Evolutionary conservation across 1,139 yeast genomes (phyloP), one percentile per base, ranked within the genome.

Genomic region (Taphrina betulina): DNA sequence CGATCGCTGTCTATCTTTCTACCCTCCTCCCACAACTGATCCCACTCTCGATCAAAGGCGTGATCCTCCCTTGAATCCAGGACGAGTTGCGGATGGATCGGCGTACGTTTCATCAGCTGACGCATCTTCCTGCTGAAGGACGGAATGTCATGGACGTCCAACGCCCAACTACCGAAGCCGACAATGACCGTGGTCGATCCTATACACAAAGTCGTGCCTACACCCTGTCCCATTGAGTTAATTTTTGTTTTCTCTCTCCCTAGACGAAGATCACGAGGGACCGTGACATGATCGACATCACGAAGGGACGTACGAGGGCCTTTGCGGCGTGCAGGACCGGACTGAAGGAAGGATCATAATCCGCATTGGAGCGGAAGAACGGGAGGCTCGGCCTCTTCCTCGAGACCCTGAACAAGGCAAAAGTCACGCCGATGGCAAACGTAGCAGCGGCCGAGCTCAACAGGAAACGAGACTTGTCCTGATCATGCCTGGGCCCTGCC

Each of bases 321-420:
- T 50, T 41, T 7, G 54, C 54, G 12, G 54, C 54, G 20, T 50
- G 54, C n/a, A 50, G 23, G 40, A 50, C 54, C 3, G 54, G 54
- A 17, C 46, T 50, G 28, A 50, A 50, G 46, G 7, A 2, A 4
- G 46, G 54, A 40, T 50, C 54, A 31, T 31, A 34, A 16, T 14
- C 40, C 2, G 24, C 31, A 33, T 50, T 50, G 22, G 46, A 29
- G n/a, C 29, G 33, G 46, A 50, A 50, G 26, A 50, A 50, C 8
- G 46, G 54, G 20, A 50, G 33, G 19, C 16, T 17, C 20, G 35
- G 38, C 3, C 34, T 38, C 22, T 33, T 38, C 40, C 41, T 38
- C 12, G 54, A 29, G 14, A 43, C 48, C 4, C 40, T 20, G 3
- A 24, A 12, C 14, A 40, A 34, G 1, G 54, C 54, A 12, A 22